Evolutionary conservation across 1,284 basidiomycete genomes (phyloP).

Genomic region (Sporisorium sorghi): DNA sequence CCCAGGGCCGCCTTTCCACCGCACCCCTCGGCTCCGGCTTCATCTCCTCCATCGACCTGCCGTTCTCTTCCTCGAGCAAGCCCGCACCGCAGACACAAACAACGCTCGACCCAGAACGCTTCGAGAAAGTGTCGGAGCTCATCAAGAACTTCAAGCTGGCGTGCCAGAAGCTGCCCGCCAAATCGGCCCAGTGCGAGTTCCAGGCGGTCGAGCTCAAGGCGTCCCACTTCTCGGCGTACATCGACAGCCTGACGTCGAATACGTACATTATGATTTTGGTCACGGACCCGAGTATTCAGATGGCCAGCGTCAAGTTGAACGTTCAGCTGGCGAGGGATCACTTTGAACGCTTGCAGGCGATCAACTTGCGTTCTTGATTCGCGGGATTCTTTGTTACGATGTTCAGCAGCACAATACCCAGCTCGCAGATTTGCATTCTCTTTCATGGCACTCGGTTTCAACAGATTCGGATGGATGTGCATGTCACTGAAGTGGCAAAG

Average conservation of each 20-base stretch:
- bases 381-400: neutral
- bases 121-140: constrained; percentile 94
- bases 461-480: neutral
- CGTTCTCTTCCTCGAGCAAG: constrained; percentile 1
- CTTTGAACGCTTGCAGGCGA: constrained; percentile 74
- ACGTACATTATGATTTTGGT: constrained; percentile 92
- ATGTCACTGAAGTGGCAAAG: neutral
- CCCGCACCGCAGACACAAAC: neutral
- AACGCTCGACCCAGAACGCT: constrained; percentile 81
- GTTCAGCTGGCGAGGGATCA: constrained; percentile 82
- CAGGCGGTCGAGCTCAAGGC: constrained; percentile 68
- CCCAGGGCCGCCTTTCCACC: constrained; percentile 13
- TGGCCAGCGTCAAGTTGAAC: constrained; percentile 84
- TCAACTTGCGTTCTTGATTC: constrained; percentile 29
- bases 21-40: constrained; percentile 31
- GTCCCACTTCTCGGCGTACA: constrained; percentile 81
- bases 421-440: neutral
- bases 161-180: constrained; percentile 71
- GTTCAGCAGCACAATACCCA: constrained; percentile 12
- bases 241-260: constrained; percentile 92
- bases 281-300: constrained; percentile 86
- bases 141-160: constrained; percentile 94
- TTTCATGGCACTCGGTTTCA: neutral
- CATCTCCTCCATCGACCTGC: constrained; percentile 17
- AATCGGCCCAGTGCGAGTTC: constrained; percentile 49